Base-by-base conservation (phyloP, 176 grass and related monocot genomes). In the Aegilops speltoides region DNA sequence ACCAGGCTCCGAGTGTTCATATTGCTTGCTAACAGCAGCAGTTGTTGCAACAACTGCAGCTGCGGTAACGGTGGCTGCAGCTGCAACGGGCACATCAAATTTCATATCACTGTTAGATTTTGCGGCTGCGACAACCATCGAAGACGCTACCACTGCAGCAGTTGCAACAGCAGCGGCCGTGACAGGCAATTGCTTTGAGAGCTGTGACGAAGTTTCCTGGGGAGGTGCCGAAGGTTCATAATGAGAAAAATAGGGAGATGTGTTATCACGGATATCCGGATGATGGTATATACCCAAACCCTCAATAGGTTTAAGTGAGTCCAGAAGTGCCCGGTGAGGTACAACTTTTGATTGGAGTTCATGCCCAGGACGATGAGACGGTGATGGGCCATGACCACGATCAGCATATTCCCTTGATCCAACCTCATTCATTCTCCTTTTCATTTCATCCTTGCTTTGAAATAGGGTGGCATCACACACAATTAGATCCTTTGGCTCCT, bases 161-260 rank as follows among this genome's bases (percentile, higher is more conserved):
- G 97, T 99, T 83, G 97, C 97, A 86, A 92, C 97, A 83, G 94
- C 97, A 79, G 97, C 94, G 82, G 96, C 96, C 6, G 95, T 92
- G 67, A 98, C 93, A 69, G 96, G 96, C 90, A 93, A 84, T 79
- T 98, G 90, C 72, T 91, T 91, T 82, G 82, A 66, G 81, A 85
- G 52, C 61, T 80, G 82, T 54, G 72, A 43, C 17, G 71, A 5
- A 77, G 64, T 25, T 45, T 91, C 90, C 82, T 91, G 90, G 59
- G 86, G 86, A 85, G 86, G 90, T 26, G 90, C 90, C 7, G 90
- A 91, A 45, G 90, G 86, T 85, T 91, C 90, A 33, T 91, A 88
- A 8, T 78, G 71, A 64, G 86, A 59, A 70, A 78, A 38, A 73
- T 81, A 91, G 20, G 84, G 80, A 76, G 81, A 63, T 81, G 82